phyloP scores from a whole-genome alignment of 148 eudicot species.

The Nepenthes mirabilis region DNA sequence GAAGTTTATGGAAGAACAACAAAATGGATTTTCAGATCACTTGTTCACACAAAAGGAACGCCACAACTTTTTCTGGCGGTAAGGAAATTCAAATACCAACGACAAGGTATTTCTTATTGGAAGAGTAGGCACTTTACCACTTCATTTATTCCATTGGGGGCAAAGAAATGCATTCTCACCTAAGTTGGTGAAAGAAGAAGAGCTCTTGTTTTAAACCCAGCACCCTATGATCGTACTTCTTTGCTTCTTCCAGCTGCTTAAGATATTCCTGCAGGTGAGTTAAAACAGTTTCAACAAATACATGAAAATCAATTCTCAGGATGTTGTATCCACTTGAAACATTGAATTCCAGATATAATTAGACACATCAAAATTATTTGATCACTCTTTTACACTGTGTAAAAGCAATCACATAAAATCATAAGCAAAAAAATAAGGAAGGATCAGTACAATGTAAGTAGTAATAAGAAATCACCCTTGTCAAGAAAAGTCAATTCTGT shows the following conservation, averaged over 20 bases:
- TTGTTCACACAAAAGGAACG: background rate
- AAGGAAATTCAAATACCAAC: too few species aligned
- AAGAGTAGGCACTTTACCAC: too few species aligned
- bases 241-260: conserved; percentile 78
- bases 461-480: background rate
- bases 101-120: too few species aligned
- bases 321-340: too few species aligned
- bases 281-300: background rate
- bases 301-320: background rate
- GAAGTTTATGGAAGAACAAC: conserved; percentile 8
- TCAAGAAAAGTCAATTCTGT: background rate
- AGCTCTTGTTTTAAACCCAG: conserved; percentile 85
- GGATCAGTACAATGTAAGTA: background rate
- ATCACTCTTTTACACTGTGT: background rate
- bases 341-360: background rate
- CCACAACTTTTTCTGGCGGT: background rate
- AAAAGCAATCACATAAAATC: background rate
- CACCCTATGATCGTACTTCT: conserved; percentile 90
- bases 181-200: conserved; percentile 90
- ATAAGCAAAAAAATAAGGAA: background rate
- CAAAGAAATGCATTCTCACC: conserved; percentile 26
- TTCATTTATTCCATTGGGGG: background rate
- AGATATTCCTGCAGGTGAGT: conserved; percentile 50
- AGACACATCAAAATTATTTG: background rate
- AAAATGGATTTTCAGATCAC: background rate